Conservation (phyloP, 2,329 filamentous ascomycete species). For the Ilyonectria robusta region DNA sequence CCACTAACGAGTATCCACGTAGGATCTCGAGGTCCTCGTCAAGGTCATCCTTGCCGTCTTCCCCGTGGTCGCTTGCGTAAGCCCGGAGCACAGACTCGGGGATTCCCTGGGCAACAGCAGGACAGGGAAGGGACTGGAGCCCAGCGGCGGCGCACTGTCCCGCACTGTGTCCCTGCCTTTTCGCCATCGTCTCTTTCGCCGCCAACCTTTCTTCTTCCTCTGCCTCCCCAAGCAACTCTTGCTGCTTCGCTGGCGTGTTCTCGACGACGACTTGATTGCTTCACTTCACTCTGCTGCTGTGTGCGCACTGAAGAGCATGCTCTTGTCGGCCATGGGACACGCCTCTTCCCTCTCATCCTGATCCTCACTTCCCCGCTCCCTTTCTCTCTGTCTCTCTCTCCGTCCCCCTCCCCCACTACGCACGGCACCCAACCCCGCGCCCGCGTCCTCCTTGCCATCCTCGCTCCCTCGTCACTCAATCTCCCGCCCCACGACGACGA, state of each 20-base stretch:
- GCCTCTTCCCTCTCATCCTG: slow-evolving; percentile 40
- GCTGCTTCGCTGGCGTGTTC: slow-evolving; percentile 46
- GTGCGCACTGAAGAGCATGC: slow-evolving; percentile 46
- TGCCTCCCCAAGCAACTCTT: slow-evolving; percentile 44
- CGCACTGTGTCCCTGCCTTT: slow-evolving; percentile 40
- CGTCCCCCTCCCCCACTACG: slow-evolving; percentile 44
- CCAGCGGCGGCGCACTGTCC: slow-evolving; percentile 20
- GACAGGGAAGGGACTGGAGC: slow-evolving; percentile 27
- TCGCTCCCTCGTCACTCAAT: too few species aligned
- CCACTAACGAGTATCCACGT: too few species aligned
- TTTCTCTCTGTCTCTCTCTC: slow-evolving; percentile 31
- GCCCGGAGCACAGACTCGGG: too few species aligned
- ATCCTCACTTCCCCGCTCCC: slow-evolving; percentile 31
- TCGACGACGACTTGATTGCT: slow-evolving; percentile 49
- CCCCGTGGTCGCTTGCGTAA: too few species aligned
- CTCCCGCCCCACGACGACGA: too few species aligned
- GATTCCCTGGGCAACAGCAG: slow-evolving; percentile 15
- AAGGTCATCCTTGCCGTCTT: too few species aligned
- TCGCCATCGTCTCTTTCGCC: slow-evolving; percentile 28
- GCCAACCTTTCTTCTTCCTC: slow-evolving; percentile 44
- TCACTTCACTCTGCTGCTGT: slow-evolving; percentile 42
- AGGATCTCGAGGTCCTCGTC: too few species aligned
- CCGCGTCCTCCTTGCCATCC: slow-evolving; percentile 32
- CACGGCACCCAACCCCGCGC: slow-evolving; percentile 37
- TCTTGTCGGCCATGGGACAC: slow-evolving; percentile 47